These are phyloP conservation scores for Microbotryum violaceum DNA, from an alignment of 1,284 basidiomycete genomes.

Conservation along the genomic window DNA sequence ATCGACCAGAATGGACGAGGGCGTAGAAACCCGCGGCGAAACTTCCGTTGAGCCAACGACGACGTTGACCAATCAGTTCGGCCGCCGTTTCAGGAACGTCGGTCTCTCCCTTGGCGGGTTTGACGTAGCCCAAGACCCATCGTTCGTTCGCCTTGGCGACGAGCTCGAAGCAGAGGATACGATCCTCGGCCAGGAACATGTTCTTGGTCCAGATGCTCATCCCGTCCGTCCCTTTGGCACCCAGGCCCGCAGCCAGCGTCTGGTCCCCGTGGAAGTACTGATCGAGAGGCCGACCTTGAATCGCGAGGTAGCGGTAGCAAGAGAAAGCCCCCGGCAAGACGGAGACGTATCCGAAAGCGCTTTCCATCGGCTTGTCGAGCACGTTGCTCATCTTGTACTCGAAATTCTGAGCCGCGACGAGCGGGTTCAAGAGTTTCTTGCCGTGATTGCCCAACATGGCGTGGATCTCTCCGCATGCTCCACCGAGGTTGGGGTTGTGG, in stretches of 20 bases:
- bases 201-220: conserved; percentile 91
- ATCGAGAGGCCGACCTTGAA: conserved; percentile 82
- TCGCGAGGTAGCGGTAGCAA: conserved; percentile 84
- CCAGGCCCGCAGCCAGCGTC: conserved; percentile 52
- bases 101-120: conserved; percentile 37
- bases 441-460: conserved; percentile 84
- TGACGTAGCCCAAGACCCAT: conserved; percentile 50
- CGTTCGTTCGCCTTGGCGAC: conserved; percentile 49
- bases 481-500: conserved; percentile 70
- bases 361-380: conserved; percentile 83
- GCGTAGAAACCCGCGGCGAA: conserved; percentile 95
- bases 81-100: conserved; percentile 59
- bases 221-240: conserved; percentile 86
- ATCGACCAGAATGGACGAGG: conserved; percentile 84
- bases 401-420: conserved; percentile 93
- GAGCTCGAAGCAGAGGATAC: conserved; percentile 34
- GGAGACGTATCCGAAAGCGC: conserved; percentile 81
- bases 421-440: conserved; percentile 82
- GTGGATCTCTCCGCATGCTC: conserved; percentile 66
- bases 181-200: conserved; percentile 34
- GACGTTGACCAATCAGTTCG: conserved; percentile 55
- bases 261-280: conserved; percentile 99
- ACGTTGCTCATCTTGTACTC: conserved; percentile 97
- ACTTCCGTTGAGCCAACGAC: conserved; percentile 77
- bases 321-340: conserved; percentile 96